These are phyloP conservation scores for Podospora conica DNA, from an alignment of 495 filamentous ascomycete genomes.

Conservation along the genomic window DNA sequence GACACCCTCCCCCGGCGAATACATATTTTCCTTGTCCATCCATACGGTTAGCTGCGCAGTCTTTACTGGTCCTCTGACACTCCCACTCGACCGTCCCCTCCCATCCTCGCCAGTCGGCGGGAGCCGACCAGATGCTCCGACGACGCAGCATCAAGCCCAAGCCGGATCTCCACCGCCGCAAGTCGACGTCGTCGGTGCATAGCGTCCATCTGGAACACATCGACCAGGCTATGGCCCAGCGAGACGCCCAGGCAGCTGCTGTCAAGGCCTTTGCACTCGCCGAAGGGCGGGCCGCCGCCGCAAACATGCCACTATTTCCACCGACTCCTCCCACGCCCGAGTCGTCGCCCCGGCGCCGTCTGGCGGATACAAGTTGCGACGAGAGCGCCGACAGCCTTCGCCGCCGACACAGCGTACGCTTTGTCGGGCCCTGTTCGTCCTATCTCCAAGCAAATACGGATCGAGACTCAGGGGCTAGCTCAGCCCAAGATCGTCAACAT, in stretches of 20 bases:
- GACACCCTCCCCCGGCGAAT: no score
- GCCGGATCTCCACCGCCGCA: constrained; percentile 48
- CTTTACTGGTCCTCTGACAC: background rate
- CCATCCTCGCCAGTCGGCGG: background rate
- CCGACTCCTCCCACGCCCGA: constrained; percentile 29
- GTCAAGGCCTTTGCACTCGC: constrained; percentile 57
- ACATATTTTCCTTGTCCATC: background rate
- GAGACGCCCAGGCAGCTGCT: constrained; percentile 64
- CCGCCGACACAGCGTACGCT: constrained; percentile 51
- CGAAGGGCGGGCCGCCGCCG: constrained; percentile 38
- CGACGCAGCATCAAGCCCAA: constrained; percentile 36
- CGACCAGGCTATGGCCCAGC: constrained; percentile 49
- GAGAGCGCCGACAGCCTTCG: constrained; percentile 20
- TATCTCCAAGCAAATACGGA: constrained; percentile 17
- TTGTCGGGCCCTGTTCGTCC: constrained; percentile 37
- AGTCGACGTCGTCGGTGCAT: constrained; percentile 57
- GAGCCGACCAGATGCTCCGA: constrained; percentile 38
- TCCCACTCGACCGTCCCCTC: constrained; percentile 5
- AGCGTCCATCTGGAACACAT: constrained; percentile 43
- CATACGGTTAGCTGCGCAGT: constrained; percentile 1
- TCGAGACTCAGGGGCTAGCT: background rate
- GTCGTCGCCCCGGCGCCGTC: constrained; percentile 14
- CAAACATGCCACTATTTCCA: constrained; percentile 33
- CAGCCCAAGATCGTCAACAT: background rate
- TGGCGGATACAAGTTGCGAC: background rate